Conservation (phyloP, 495 filamentous ascomycete genomes). For the Xylaria flabelliformis region DNA sequence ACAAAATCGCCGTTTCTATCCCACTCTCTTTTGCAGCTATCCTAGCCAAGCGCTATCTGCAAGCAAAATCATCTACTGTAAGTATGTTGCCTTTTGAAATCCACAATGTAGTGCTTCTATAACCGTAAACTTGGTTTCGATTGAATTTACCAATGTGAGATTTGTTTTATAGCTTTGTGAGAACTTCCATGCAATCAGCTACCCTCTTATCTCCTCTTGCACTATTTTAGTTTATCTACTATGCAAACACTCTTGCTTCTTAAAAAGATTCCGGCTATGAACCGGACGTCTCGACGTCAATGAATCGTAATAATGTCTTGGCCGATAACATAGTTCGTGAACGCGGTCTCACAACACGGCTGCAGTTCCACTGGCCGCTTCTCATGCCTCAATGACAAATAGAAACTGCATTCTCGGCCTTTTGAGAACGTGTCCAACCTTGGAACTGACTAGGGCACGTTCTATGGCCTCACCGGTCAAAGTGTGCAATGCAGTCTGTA, state of each 20-base stretch:
- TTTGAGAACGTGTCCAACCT: not conserved
- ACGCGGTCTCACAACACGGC: constrained; percentile 4
- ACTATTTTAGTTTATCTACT: not conserved
- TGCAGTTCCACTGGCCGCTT: constrained; percentile 12
- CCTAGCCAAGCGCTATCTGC: not conserved
- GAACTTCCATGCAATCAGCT: not conserved
- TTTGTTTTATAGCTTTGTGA: not conserved
- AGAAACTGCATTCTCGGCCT: not conserved
- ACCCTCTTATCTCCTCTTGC: not conserved
- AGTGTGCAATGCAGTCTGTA: constrained; percentile 12
- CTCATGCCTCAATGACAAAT: constrained; percentile 17
- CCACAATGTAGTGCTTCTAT: not conserved
- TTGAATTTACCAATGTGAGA: not conserved
- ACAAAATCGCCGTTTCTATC: not conserved
- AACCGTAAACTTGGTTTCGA: not conserved
- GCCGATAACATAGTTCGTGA: constrained; percentile 10
- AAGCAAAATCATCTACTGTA: not conserved
- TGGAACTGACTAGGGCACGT: constrained; percentile 7
- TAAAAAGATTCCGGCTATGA: not conserved
- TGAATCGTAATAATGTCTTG: not conserved
- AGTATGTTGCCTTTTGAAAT: not conserved
- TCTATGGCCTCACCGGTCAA: constrained; percentile 19
- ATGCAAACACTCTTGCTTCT: not conserved
- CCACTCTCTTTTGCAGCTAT: not conserved
- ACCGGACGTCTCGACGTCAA: not conserved